Percentiles rank a stretch among this genome's conserved stretches.
phyloP scores from a whole-genome alignment of 2,329 filamentous ascomycete species.

The Fusarium illudens region DNA sequence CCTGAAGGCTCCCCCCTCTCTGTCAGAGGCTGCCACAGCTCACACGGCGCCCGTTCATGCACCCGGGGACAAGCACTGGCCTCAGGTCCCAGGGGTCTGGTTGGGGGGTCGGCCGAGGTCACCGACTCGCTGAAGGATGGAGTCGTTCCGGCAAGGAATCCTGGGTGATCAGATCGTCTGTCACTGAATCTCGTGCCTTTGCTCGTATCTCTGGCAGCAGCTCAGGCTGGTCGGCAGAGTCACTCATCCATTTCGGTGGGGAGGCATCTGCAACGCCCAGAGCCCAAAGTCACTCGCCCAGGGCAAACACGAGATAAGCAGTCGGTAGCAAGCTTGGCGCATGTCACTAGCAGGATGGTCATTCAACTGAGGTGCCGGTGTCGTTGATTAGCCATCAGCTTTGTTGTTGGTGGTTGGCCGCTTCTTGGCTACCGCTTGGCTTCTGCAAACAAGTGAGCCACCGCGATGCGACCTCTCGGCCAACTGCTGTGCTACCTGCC shows the following conservation, averaged over 20 bases:
- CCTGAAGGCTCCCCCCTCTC: slow-evolving; percentile 1
- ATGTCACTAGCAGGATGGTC: slow-evolving; percentile 20
- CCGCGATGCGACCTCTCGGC: neutral
- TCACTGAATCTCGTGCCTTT: slow-evolving; percentile 3
- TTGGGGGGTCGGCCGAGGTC: slow-evolving; percentile 1
- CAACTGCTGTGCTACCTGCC: neutral
- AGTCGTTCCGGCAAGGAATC: neutral
- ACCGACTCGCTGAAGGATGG: neutral
- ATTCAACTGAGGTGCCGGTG: neutral
- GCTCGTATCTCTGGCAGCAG: neutral
- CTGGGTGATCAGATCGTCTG: slow-evolving; percentile 3
- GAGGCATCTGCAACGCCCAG: neutral
- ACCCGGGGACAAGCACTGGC: slow-evolving; percentile 3
- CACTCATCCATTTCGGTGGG: neutral
- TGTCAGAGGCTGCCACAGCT: slow-evolving; percentile 22
- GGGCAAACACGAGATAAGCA: slow-evolving; percentile 27
- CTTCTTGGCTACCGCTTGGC: neutral
- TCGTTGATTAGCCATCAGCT: neutral
- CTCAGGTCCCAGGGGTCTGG: slow-evolving; percentile 27
- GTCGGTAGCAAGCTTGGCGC: slow-evolving; percentile 21
- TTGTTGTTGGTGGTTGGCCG: slow-evolving; percentile 16
- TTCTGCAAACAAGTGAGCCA: neutral
- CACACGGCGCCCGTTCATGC: slow-evolving; percentile 24
- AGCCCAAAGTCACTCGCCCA: neutral
- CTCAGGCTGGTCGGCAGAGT: neutral